Evolutionary conservation across 768 basidiomycete genomes (phyloP).

Genomic region (Tephrocybe sp.): DNA sequence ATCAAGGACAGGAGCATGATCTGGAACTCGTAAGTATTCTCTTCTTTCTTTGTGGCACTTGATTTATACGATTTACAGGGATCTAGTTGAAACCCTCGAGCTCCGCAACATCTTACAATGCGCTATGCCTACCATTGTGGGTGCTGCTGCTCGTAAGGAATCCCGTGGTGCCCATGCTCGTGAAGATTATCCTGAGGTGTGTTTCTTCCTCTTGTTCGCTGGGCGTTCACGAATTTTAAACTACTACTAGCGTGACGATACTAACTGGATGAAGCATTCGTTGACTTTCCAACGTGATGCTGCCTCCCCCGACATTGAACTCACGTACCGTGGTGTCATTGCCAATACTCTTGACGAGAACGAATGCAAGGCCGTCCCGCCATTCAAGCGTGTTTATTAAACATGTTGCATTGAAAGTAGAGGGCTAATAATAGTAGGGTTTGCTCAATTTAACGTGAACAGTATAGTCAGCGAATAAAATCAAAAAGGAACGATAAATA

Average conservation of each 20-base stretch:
- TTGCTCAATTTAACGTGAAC: slow-evolving; percentile 8
- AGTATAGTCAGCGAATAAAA: slow-evolving; percentile 14
- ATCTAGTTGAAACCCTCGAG: slow-evolving; percentile 96
- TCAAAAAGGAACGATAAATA: slow-evolving; percentile 17
- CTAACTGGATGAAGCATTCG: slow-evolving; percentile 93
- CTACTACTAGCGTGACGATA: slow-evolving; percentile 79
- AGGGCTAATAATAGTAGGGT: slow-evolving; percentile 2
- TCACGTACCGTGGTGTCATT: slow-evolving; percentile 90
- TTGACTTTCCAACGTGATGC: slow-evolving; percentile 89
- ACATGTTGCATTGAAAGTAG: slow-evolving; percentile 1
- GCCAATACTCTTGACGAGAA: slow-evolving; percentile 87
- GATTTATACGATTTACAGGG: slow-evolving; percentile 45
- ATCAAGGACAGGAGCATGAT: slow-evolving; percentile 99
- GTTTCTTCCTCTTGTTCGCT: slow-evolving; percentile 19
- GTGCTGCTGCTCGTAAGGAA: slow-evolving; percentile 92
- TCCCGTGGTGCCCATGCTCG: slow-evolving; percentile 98
- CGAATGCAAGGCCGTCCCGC: slow-evolving; percentile 96
- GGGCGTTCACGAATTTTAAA: not conserved
- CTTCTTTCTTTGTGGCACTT: not conserved
- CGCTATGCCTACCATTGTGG: slow-evolving; percentile 93
- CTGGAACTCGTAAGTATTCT: slow-evolving; percentile 87
- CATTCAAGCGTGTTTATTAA: slow-evolving; percentile 96
- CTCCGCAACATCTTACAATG: slow-evolving; percentile 94
- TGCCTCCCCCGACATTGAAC: slow-evolving; percentile 76
- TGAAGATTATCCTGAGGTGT: slow-evolving; percentile 93